Percentiles rank a stretch among this genome's conserved stretches.
These are phyloP conservation scores for Pseudopithomyces maydicus DNA, from an alignment of 2,329 filamentous ascomycete species.

Conservation along the genomic window DNA sequence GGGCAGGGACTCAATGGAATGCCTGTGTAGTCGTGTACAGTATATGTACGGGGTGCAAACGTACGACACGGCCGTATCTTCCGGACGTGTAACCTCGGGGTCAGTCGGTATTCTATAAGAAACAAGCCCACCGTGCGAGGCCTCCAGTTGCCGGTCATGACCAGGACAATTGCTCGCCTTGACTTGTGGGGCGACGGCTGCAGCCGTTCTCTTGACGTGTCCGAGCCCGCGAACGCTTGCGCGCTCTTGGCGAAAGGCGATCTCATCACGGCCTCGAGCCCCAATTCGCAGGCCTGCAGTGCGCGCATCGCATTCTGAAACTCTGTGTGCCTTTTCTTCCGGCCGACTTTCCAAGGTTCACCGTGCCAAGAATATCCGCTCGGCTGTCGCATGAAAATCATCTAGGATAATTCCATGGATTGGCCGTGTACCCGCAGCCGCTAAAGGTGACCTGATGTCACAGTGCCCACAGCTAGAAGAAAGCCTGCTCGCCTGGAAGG, in stretches of 20 bases:
- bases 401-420: neutral
- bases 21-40: too few relatives aligned
- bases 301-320: too few relatives aligned
- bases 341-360: too few relatives aligned
- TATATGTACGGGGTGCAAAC: neutral
- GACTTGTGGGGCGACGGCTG: neutral
- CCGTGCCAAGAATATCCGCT: neutral
- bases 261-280: neutral
- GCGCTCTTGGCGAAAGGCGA: neutral
- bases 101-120: neutral
- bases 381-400: neutral
- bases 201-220: neutral
- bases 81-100: neutral
- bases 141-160: neutral
- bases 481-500: neutral
- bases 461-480: neutral
- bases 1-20: too few relatives aligned
- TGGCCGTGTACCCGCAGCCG: constrained; percentile 1
- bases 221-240: neutral
- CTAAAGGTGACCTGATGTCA: neutral
- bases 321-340: too few relatives aligned
- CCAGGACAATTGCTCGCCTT: neutral
- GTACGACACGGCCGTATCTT: neutral
- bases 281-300: too few relatives aligned
- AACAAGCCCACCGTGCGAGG: neutral